Evolutionary conservation across 192 early-diverging fungal genomes (phyloP).

Genomic region (Backusella tarrabulga): DNA sequence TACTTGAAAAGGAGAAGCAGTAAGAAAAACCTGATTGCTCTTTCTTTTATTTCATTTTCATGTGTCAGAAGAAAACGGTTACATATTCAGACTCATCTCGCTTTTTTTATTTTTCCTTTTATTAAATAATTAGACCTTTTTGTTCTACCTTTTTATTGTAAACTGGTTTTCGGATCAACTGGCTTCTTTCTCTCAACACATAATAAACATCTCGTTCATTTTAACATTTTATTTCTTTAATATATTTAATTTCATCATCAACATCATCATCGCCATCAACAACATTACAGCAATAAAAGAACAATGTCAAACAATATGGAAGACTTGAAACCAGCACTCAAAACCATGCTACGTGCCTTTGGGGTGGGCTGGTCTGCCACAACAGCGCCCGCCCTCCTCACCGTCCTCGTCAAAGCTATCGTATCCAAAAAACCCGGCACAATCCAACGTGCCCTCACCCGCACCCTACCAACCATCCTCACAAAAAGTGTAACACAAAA

Average conservation of each 20-base stretch:
- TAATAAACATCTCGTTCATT: neutral
- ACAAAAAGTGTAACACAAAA: slow-evolving; percentile 23
- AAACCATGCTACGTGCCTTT: slow-evolving; percentile 29
- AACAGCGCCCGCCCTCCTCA: slow-evolving; percentile 18
- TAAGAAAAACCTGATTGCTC: too few relatives aligned
- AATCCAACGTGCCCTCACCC: neutral
- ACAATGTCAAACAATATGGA: neutral
- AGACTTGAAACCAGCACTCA: slow-evolving; percentile 14
- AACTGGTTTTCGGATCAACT: neutral
- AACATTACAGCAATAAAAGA: neutral
- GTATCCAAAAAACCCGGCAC: neutral
- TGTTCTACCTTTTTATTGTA: neutral
- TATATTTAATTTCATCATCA: neutral
- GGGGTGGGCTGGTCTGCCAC: slow-evolving; percentile 31
- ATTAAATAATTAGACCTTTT: neutral
- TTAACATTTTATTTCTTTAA: neutral
- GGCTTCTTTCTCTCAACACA: neutral
- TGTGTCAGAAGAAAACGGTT: neutral
- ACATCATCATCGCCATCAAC: neutral
- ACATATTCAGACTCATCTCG: neutral
- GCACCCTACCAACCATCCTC: neutral
- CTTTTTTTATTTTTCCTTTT: neutral
- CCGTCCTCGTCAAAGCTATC: slow-evolving; percentile 13
- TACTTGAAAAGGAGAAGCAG: too few relatives aligned
- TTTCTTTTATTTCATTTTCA: neutral